Conservation (phyloP, 75 land plant genomes). For the Selaginella moellendorffii region DNA sequence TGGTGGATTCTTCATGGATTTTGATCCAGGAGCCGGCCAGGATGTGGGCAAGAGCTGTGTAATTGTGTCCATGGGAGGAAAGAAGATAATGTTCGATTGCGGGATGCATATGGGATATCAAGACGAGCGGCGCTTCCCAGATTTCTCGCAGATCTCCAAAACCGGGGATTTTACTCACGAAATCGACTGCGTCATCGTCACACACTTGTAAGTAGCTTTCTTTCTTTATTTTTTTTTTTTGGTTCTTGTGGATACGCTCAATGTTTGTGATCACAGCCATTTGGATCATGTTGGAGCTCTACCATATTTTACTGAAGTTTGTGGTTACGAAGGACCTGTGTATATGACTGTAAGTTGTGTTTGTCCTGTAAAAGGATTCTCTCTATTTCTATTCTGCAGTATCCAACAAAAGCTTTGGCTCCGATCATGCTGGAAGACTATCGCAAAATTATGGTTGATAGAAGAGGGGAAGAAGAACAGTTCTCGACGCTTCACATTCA, state of each 20-base stretch:
- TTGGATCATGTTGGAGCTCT: conserved; percentile 96
- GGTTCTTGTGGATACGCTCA: neutral
- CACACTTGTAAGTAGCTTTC: conserved; percentile 63
- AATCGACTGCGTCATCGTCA: conserved; percentile 65
- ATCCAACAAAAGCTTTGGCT: conserved; percentile 93
- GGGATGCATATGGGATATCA: conserved; percentile 94
- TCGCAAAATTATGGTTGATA: conserved; percentile 75
- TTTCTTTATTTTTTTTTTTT: conserved; percentile 3
- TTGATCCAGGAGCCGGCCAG: conserved; percentile 75
- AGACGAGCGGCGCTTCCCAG: conserved; percentile 66
- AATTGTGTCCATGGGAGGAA: conserved; percentile 74
- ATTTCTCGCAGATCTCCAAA: conserved; percentile 65
- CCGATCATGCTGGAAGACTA: conserved; percentile 95
- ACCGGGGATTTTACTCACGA: conserved; percentile 37
- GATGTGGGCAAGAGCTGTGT: conserved; percentile 99
- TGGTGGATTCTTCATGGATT: neutral
- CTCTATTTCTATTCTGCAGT: conserved; percentile 29
- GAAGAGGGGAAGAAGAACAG: conserved; percentile 79
- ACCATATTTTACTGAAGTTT: conserved; percentile 91
- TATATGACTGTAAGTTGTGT: conserved; percentile 79
- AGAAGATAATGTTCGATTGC: conserved; percentile 94
- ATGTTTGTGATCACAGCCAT: conserved; percentile 43
- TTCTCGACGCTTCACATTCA: conserved; percentile 58
- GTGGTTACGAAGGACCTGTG: conserved; percentile 89
- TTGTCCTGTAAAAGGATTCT: neutral